Conservation (phyloP, 106 monocot genomes). For the Apostasia ramifera region DNA sequence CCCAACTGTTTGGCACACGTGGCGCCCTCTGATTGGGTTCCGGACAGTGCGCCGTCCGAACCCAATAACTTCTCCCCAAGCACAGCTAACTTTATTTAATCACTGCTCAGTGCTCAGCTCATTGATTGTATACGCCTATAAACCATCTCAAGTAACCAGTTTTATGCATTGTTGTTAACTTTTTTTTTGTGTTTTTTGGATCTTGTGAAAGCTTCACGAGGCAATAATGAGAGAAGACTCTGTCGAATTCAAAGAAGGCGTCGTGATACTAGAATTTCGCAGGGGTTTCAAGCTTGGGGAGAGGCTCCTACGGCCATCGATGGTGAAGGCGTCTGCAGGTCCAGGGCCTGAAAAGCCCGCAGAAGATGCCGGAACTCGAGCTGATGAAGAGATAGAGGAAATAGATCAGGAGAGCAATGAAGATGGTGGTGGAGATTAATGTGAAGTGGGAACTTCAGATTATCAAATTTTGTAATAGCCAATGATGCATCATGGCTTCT, state of each 20-base stretch:
- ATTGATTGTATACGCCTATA: too few relatives aligned
- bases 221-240: conserved; percentile 89
- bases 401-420: conserved; percentile 9
- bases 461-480: background rate
- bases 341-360: conserved; percentile 67
- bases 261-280: conserved; percentile 75
- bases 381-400: conserved; percentile 18
- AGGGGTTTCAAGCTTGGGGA: conserved; percentile 92
- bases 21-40: too few relatives aligned
- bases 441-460: background rate
- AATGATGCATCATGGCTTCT: background rate
- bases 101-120: too few relatives aligned
- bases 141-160: too few relatives aligned
- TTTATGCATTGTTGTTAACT: too few relatives aligned
- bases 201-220: conserved; percentile 67
- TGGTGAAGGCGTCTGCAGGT: conserved; percentile 94
- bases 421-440: conserved; percentile 16
- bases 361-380: conserved; percentile 6
- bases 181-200: background rate
- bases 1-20: too few relatives aligned
- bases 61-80: too few relatives aligned
- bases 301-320: conserved; percentile 64
- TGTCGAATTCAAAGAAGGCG: conserved; percentile 61
- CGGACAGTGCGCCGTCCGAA: too few relatives aligned
- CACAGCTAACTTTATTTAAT: too few relatives aligned